phyloP scores from a whole-genome alignment of 768 basidiomycete species.

The Neoboletus magnificus region DNA sequence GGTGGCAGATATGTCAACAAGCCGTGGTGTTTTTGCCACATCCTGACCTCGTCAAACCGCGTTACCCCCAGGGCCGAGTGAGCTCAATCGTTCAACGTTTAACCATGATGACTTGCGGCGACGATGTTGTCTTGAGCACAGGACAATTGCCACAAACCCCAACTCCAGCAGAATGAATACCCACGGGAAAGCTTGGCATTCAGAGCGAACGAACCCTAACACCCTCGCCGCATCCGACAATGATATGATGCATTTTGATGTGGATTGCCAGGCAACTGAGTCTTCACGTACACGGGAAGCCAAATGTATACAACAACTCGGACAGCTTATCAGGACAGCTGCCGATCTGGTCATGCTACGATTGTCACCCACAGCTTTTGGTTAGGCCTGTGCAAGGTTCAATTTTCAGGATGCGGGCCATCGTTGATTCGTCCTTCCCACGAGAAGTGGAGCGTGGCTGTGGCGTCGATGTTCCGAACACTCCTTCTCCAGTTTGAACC shows the following conservation, averaged over 20 bases:
- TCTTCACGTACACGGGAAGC: constrained; percentile 16
- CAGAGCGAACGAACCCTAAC: constrained; percentile 1
- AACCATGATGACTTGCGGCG: not conserved
- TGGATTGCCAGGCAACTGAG: constrained; percentile 24
- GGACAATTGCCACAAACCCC: not conserved
- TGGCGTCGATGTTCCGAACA: constrained; percentile 2
- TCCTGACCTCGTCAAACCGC: not conserved
- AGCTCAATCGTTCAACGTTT: not conserved
- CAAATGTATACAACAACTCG: not conserved
- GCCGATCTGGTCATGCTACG: constrained; percentile 10
- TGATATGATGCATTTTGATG: constrained; percentile 15
- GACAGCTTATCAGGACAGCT: not conserved
- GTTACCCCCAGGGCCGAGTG: not conserved
- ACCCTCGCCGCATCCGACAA: constrained; percentile 1
- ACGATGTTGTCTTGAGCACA: not conserved
- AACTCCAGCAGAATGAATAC: not conserved
- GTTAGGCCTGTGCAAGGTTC: not conserved
- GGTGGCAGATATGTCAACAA: constrained; percentile 11
- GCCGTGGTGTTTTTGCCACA: not conserved
- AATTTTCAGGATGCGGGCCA: not conserved
- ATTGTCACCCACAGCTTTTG: constrained; percentile 17
- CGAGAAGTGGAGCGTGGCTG: constrained; percentile 18
- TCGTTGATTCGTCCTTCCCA: constrained; percentile 13
- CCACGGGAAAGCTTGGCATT: constrained; percentile 6
- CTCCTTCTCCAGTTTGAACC: not conserved